These are phyloP conservation scores for Fonsecaea multimorphosa DNA, from an alignment of 2,329 filamentous ascomycete species.

Conservation along the genomic window DNA sequence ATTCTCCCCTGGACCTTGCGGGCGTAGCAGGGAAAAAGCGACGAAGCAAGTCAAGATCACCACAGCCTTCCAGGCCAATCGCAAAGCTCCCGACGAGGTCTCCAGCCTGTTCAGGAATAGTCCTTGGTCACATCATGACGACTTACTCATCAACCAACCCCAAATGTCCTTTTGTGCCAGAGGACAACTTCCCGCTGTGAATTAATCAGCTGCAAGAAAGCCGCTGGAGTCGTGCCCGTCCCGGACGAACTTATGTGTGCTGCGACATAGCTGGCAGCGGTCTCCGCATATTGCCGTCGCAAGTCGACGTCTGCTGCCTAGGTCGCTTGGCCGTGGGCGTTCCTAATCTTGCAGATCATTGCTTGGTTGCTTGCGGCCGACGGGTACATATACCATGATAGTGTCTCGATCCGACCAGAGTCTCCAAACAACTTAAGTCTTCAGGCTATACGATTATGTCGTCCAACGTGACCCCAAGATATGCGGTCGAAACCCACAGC, in stretches of 20 bases:
- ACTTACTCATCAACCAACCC: neutral
- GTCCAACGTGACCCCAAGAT: neutral
- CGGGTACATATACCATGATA: neutral
- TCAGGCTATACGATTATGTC: neutral
- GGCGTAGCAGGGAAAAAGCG: neutral
- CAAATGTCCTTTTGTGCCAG: neutral
- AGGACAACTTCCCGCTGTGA: neutral
- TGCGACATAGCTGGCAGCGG: neutral
- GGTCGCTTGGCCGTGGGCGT: neutral
- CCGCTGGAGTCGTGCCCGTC: neutral
- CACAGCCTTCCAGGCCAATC: neutral
- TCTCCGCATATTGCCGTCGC: neutral
- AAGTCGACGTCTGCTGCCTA: neutral
- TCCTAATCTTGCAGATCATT: neutral
- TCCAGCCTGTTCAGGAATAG: neutral
- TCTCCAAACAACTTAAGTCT: neutral
- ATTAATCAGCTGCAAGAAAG: constrained; percentile 5
- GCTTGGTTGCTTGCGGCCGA: neutral
- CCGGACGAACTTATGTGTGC: neutral
- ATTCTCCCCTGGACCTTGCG: neutral
- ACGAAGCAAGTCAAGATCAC: neutral
- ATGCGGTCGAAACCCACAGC: neutral
- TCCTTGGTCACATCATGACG: neutral
- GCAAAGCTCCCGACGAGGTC: neutral
- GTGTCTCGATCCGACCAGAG: neutral